Evolutionary conservation across 2,329 filamentous ascomycete species (phyloP), one percentile per base, ranked within the genome.

Genomic region (Sporothrix pseudoabietina): DNA sequence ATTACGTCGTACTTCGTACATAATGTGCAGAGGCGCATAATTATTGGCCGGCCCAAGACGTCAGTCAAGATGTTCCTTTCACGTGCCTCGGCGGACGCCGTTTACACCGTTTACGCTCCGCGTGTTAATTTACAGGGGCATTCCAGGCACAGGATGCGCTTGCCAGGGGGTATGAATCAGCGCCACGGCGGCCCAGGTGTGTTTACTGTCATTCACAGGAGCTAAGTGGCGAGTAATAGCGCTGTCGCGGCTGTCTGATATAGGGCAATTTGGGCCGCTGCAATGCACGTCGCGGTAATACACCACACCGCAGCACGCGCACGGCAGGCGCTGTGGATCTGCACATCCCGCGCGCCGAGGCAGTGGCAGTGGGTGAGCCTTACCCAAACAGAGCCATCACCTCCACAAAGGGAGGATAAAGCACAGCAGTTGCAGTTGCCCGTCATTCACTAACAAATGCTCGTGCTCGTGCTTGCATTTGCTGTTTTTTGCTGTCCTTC

Each of bases 331-430:
- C 52, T 59, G 49, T 55, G 66, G 59, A 57, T 26, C 70, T 41
- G 61, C 22, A 68, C 19, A 57, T 68, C 71, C 71, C 71, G 39
- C 61, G 26, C 71, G 52, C 70, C 70, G 70, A 71, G 70, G 70
- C 70, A 71, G 63, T 49, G 41, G 63, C 52, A 55, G 19, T 26
- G 30, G 65, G 39, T 68, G 41, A 63, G 57, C 57, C 16, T 63
- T 63, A 19, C 57, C 35, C 59, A 65, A 65, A 65, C 35, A 65
- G 44, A 65, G 47, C 44, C 26, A 49, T 49, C 63, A n/a, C 63
- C 63, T 44, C 63, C 63, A 66, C 63, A 49, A 49, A 19, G 39
- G 14, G 22, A 16, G 41, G 5, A 66, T 3, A 4, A 8, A n/a
- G 16, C 14, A 32, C n/a, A 39, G 59, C 16, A 63, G 55, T 32